Conservation (phyloP, 257 asterid species). For the Coffea canephora region DNA sequence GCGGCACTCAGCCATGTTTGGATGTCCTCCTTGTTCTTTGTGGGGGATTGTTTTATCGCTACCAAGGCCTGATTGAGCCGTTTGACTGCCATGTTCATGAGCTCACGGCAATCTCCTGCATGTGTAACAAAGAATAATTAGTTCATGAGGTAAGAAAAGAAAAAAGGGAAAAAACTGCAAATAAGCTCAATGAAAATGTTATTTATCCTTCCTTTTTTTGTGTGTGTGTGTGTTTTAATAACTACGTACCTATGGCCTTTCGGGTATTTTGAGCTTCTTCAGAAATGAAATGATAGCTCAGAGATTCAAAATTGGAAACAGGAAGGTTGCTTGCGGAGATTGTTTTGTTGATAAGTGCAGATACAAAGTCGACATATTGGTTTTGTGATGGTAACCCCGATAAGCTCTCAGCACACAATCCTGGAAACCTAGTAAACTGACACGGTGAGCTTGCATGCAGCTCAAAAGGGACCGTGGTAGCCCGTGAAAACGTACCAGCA, state of each 20-base stretch:
- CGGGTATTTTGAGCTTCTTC: constrained; percentile 48
- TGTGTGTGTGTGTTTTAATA: too few relatives aligned
- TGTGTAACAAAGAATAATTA: not conserved
- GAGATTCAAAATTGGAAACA: constrained; percentile 38
- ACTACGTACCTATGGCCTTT: constrained; percentile 38
- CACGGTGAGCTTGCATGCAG: constrained; percentile 36
- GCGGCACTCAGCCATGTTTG: constrained; percentile 81
- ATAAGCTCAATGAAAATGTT: not conserved
- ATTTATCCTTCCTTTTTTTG: not conserved
- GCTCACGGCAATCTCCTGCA: constrained; percentile 54
- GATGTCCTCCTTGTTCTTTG: constrained; percentile 49
- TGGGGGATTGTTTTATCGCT: constrained; percentile 44
- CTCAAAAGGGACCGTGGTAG: constrained; percentile 8
- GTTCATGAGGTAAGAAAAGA: not conserved
- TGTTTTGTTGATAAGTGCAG: constrained; percentile 45
- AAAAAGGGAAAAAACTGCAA: not conserved
- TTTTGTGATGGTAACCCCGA: constrained; percentile 22
- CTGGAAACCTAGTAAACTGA: constrained; percentile 59
- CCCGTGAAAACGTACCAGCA: constrained; percentile 8
- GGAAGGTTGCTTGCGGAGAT: constrained; percentile 45
- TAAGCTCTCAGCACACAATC: constrained; percentile 51
- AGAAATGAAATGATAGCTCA: constrained; percentile 48
- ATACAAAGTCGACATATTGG: constrained; percentile 32
- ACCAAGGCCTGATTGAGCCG: constrained; percentile 53
- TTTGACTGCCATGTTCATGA: constrained; percentile 45